Conservation (phyloP, 345 rosid genomes). For the Erysimum cheiranthoides region DNA sequence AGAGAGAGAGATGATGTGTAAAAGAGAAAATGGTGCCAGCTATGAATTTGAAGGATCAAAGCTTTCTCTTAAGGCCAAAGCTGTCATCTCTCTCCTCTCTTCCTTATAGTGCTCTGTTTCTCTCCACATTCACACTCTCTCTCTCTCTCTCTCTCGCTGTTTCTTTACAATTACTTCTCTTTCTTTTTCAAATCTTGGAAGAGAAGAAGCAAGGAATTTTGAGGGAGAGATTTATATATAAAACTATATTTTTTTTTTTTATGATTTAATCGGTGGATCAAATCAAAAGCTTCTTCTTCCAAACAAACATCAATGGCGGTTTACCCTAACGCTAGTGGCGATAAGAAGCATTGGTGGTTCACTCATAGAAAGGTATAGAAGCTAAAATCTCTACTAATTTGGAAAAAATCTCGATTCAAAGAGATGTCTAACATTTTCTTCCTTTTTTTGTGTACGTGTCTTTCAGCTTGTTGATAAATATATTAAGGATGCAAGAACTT, state of each 20-base stretch:
- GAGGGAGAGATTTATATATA: not conserved
- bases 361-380: constrained; percentile 71
- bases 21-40: constrained; percentile 72
- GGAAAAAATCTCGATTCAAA: not conserved
- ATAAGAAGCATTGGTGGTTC: constrained; percentile 94
- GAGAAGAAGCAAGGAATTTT: constrained; percentile 41
- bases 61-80: constrained; percentile 77
- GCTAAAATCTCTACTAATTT: not conserved
- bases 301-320: constrained; percentile 42
- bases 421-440: not conserved
- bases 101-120: constrained; percentile 43
- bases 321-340: constrained; percentile 45
- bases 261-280: not conserved
- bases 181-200: constrained; percentile 36
- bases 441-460: not conserved
- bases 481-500: constrained; percentile 69
- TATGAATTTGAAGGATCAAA: constrained; percentile 80
- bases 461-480: constrained; percentile 81
- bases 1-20: constrained; percentile 53
- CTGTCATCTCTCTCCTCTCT: constrained; percentile 56
- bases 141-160: constrained; percentile 30
- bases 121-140: constrained; percentile 29
- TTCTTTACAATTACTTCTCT: constrained; percentile 39
- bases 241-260: not conserved
- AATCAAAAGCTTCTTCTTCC: not conserved